phyloP scores from a whole-genome alignment of 164 flowering plant species.

The Vitis rupestris region DNA sequence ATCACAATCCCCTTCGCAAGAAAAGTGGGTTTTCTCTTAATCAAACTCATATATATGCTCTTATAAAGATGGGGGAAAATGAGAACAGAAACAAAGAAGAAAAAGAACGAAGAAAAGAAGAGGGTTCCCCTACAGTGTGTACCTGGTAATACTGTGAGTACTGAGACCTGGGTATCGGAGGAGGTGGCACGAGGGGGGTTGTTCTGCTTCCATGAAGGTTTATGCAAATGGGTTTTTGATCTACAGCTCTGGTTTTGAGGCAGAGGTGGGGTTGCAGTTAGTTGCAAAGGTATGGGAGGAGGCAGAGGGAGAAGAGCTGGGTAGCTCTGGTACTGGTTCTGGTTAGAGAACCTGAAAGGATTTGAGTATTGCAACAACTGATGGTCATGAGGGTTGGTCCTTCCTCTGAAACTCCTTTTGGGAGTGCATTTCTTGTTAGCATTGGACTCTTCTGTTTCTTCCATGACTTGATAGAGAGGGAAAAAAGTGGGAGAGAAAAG shows the following conservation, averaged over 20 bases:
- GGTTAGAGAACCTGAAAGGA: conserved; percentile 31
- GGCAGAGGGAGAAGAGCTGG: conserved; percentile 74
- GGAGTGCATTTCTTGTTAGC: conserved; percentile 50
- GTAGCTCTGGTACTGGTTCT: conserved; percentile 43
- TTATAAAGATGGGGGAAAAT: too few species aligned
- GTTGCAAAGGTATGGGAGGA: conserved; percentile 50
- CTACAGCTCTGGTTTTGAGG: conserved; percentile 35
- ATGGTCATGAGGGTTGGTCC: conserved; percentile 18
- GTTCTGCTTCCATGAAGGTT: conserved; percentile 38
- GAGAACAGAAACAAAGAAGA: not conserved
- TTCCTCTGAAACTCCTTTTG: conserved; percentile 32
- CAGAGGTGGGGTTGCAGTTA: conserved; percentile 29
- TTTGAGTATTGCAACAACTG: conserved; percentile 38
- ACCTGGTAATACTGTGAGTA: conserved; percentile 44
- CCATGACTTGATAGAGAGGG: conserved; percentile 40
- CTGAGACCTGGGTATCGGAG: conserved; percentile 40
- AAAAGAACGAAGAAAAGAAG: not conserved
- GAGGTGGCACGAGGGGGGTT: conserved; percentile 44
- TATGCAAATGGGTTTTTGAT: conserved; percentile 53
- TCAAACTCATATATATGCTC: too few species aligned
- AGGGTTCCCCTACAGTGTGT: conserved; percentile 1
- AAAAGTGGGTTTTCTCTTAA: too few species aligned
- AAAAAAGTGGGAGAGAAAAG: conserved; percentile 1
- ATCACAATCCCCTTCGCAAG: too few species aligned
- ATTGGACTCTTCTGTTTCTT: conserved; percentile 47